Evolutionary conservation across 768 basidiomycete genomes (phyloP), one percentile per base, ranked within the genome.

Genomic region (Boletus sp.): DNA sequence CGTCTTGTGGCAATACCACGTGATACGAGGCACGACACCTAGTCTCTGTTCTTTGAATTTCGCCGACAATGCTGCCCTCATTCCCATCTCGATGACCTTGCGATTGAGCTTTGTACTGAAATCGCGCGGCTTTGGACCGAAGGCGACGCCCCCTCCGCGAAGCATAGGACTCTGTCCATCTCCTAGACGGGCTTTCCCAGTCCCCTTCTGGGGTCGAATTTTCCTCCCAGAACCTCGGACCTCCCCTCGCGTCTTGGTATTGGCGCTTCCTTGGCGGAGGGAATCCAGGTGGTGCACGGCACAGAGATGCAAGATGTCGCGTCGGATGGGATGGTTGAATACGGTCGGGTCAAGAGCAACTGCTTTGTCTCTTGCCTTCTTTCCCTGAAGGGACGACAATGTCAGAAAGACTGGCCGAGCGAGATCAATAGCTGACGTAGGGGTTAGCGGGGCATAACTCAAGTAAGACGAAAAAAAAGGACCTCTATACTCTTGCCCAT

Each of bases 261-360:
- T 87, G 23, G 92, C 93, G 13, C 90, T 88, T 29, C 96, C 96
- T 75, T 93, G 89, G n/a, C 96, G 86, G 15, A 94, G 79, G 19
- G 85, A 82, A 65, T 97, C 92, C 38, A 88, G 84, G 67, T 97
- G 81, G 64, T 96, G 91, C 7, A 88, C 82, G 33, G 94, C 87
- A 66, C 94, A 96, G 42, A 93, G 81, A 70, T 98, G 95, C 4
- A 98, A 82, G 58, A 99, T 90, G 70, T 98, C 95, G 21, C 85
- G 83, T 47, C 96, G 90, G 41, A 94, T 83, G 38, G 94, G 92
- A 61, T 92, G 86, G 56, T 82, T 78, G 74, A 98, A 99, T 30
- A 98, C 87, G n/a, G 81, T 78, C 2, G 88, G 83, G 65, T 91
- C 82, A 29, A 91, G 81, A 58, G 80, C 77, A 35, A 87, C 86